These are phyloP conservation scores for Limonium bicolor DNA, from an alignment of 148 eudicot species.

Conservation along the genomic window DNA sequence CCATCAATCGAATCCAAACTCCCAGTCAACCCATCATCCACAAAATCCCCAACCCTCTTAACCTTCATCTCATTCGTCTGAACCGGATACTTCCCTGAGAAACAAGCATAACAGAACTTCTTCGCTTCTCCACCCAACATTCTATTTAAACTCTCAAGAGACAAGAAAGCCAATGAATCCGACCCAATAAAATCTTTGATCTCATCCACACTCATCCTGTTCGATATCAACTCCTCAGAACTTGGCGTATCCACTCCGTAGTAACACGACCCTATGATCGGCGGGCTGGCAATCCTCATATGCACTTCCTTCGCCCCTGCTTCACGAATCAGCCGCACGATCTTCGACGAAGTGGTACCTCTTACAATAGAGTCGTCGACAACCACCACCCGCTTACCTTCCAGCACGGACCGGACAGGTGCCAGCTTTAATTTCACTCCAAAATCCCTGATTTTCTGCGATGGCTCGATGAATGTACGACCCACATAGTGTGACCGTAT, in stretches of 20 bases:
- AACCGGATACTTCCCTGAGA: slow-evolving; percentile 74
- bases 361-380: slow-evolving; percentile 57
- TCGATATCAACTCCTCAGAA: slow-evolving; percentile 44
- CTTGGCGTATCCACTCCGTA: slow-evolving; percentile 61
- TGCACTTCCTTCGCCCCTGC: slow-evolving; percentile 22
- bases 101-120: slow-evolving; percentile 74
- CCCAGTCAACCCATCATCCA: slow-evolving; percentile 5
- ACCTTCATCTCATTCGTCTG: slow-evolving; percentile 23
- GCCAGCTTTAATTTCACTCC: slow-evolving; percentile 78
- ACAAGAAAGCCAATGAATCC: slow-evolving; percentile 43
- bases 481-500: slow-evolving; percentile 47
- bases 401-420: slow-evolving; percentile 38
- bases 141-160: slow-evolving; percentile 29
- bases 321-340: slow-evolving; percentile 39
- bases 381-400: slow-evolving; percentile 52
- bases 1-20: slow-evolving; percentile 2
- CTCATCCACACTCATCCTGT: slow-evolving; percentile 29
- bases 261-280: slow-evolving; percentile 31
- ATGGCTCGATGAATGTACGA: slow-evolving; percentile 75
- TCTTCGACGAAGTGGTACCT: slow-evolving; percentile 47
- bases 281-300: slow-evolving; percentile 41
- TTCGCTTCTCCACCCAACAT: slow-evolving; percentile 44
- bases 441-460: slow-evolving; percentile 63
- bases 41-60: slow-evolving; percentile 15
- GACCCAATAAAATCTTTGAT: slow-evolving; percentile 5